A percentile compares a stretch with the other conserved stretches of the same genome.
These are phyloP conservation scores for Verbascum thapsus DNA, from an alignment of 257 asterid species.

Conservation along the genomic window DNA sequence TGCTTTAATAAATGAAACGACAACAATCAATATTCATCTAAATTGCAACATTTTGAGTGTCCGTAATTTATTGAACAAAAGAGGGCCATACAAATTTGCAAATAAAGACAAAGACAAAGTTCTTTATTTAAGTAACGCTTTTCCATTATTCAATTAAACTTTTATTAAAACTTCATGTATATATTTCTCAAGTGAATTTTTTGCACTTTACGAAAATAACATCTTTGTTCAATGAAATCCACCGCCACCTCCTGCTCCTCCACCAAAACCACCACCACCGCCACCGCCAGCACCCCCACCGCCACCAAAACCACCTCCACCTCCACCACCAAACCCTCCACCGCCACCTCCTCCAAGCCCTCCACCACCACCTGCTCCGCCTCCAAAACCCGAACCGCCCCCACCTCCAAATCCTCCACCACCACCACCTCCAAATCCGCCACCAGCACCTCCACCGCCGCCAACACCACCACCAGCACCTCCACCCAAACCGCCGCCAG, in stretches of 20 bases:
- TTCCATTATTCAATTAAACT: too few species aligned
- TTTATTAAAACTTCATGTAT: too few species aligned
- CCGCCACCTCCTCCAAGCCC: conserved; percentile 23
- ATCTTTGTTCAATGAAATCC: conserved; percentile 13
- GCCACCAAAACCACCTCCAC: conserved; percentile 22
- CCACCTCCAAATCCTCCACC: conserved; percentile 31
- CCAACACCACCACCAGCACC: conserved; percentile 33
- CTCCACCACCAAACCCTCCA: conserved; percentile 25
- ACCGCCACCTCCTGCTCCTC: conserved; percentile 27
- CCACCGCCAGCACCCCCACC: conserved; percentile 25
- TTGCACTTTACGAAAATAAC: too few species aligned
- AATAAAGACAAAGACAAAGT: too few species aligned
- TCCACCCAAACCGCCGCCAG: conserved; percentile 24
- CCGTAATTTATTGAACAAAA: too few species aligned
- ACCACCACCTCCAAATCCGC: conserved; percentile 32
- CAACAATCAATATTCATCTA: too few species aligned
- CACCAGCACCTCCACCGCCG: conserved; percentile 26
- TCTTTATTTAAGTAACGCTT: too few species aligned
- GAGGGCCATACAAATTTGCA: too few species aligned
- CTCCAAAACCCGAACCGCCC: conserved; percentile 27
- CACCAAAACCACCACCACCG: conserved; percentile 22
- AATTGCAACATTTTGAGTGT: too few species aligned
- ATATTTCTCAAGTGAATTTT: too few species aligned
- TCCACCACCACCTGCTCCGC: conserved; percentile 23
- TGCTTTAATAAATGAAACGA: too few species aligned